Evolutionary conservation across 1,284 basidiomycete species (phyloP).

Genomic region (Marasmius sp.): DNA sequence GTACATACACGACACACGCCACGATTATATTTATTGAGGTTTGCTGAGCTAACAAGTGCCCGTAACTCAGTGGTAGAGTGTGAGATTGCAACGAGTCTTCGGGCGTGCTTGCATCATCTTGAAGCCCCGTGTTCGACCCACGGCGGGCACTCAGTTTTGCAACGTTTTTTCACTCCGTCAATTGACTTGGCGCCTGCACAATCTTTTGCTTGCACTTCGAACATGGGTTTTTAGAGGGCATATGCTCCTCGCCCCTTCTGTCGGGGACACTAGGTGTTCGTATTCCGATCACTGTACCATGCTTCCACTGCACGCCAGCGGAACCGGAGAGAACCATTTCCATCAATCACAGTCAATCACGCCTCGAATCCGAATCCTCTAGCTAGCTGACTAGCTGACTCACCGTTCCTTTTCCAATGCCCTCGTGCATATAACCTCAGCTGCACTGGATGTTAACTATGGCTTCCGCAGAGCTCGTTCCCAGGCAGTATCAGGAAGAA

Average conservation of each 20-base stretch:
- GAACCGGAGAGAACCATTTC: too few species aligned
- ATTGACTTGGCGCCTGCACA: not conserved
- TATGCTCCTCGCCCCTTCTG: too few species aligned
- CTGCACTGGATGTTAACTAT: not conserved
- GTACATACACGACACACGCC: too few species aligned
- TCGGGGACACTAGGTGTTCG: too few species aligned
- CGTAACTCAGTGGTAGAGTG: not conserved
- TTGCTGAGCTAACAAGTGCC: not conserved
- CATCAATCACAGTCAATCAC: too few species aligned
- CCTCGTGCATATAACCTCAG: not conserved
- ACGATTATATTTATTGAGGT: too few species aligned
- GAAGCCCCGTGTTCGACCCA: not conserved
- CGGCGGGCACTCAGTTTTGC: not conserved
- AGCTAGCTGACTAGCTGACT: not conserved
- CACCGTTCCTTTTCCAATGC: not conserved
- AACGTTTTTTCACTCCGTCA: not conserved
- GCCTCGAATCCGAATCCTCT: too few species aligned
- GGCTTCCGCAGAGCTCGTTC: conserved; percentile 27
- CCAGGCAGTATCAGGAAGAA: conserved; percentile 70
- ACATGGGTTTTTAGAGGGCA: not conserved
- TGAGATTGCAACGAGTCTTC: not conserved
- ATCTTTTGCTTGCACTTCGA: not conserved
- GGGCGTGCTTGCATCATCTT: not conserved
- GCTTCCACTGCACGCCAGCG: too few species aligned
- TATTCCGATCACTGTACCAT: too few species aligned